phyloP scores from a whole-genome alignment of 2,329 filamentous ascomycete genomes.

The Colletotrichum tropicicola region DNA sequence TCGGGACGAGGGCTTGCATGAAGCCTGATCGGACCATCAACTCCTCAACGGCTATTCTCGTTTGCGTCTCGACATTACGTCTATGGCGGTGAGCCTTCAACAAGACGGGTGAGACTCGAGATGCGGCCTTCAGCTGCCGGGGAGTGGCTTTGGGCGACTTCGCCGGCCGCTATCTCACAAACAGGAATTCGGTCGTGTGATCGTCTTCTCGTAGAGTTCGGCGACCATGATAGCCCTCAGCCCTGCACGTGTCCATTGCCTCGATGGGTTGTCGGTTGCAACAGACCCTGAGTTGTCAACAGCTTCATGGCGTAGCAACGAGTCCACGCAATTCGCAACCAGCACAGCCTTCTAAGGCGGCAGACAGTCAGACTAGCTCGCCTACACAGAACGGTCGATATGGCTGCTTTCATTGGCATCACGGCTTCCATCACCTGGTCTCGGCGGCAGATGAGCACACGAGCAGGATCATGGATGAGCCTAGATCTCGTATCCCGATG shows the following conservation, averaged over 20 bases:
- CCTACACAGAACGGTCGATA: background rate
- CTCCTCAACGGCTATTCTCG: background rate
- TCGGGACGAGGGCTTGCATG: background rate
- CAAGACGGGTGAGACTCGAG: background rate
- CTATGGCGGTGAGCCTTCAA: background rate
- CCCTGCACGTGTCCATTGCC: slow-evolving; percentile 6
- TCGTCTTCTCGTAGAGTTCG: background rate
- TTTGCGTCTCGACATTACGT: background rate
- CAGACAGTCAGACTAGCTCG: background rate
- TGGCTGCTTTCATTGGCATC: background rate
- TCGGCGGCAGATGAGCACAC: slow-evolving; percentile 3
- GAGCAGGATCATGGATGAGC: background rate
- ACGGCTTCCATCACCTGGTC: background rate
- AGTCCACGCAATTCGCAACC: background rate
- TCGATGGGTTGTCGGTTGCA: background rate
- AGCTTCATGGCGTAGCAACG: background rate
- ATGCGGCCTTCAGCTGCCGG: slow-evolving; percentile 9
- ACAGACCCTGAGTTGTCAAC: background rate
- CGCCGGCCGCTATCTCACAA: background rate
- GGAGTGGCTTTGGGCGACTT: slow-evolving; percentile 9
- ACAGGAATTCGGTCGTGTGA: slow-evolving; percentile 13
- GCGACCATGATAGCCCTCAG: background rate
- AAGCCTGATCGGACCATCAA: background rate
- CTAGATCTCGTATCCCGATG: slow-evolving; percentile 13
- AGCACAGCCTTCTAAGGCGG: slow-evolving; percentile 9